Conservation (phyloP, 352 stramenopile genomes). For the Pythium apleroticum region DNA sequence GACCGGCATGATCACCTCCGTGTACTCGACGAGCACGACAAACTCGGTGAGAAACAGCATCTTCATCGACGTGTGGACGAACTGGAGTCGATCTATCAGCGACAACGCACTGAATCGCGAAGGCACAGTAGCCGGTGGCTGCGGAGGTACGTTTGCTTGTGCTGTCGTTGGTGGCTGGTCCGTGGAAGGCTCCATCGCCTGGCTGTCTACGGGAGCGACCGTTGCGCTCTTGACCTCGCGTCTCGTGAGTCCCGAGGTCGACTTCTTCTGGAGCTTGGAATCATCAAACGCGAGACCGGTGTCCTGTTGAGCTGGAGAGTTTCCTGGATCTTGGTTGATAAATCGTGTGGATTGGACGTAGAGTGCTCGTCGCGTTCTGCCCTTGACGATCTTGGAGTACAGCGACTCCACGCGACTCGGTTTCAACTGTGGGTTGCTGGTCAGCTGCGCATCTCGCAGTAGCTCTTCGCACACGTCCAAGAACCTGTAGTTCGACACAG, state of each 20-base stretch:
- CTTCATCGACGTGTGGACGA: neutral
- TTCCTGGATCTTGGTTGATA: neutral
- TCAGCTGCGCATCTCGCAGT: neutral
- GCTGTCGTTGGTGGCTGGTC: neutral
- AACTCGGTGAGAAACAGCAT: constrained; percentile 23
- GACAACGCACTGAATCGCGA: neutral
- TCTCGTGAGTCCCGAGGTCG: neutral
- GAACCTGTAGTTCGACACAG: neutral
- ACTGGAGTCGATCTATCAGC: neutral
- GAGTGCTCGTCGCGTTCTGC: neutral
- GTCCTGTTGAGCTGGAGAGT: no score
- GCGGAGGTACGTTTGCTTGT: neutral
- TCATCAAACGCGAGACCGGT: neutral
- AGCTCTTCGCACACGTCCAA: constrained; percentile 11
- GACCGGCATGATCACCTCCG: constrained; percentile 23
- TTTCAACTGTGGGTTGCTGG: neutral
- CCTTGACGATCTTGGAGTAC: neutral
- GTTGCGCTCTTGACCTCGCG: neutral
- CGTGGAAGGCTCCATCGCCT: neutral
- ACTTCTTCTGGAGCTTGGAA: neutral
- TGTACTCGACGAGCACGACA: constrained; percentile 20
- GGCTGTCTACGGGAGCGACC: neutral
- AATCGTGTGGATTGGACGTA: neutral
- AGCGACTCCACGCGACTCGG: neutral
- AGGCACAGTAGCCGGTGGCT: neutral